phyloP scores from a whole-genome alignment of 352 stramenopile genomes.

The Phytophthora syringae region DNA sequence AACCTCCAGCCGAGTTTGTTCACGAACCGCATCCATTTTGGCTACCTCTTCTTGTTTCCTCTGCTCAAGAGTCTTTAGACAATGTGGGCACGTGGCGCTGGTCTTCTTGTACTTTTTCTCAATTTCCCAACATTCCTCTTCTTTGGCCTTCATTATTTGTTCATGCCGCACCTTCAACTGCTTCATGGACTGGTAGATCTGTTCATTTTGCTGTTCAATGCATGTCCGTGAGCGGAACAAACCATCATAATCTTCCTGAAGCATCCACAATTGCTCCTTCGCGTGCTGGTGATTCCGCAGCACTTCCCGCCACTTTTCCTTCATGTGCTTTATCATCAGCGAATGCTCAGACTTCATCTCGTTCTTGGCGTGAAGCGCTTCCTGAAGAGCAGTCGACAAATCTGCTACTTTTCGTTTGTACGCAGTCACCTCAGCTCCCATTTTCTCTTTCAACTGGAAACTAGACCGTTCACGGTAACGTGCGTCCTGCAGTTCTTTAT shows the following conservation, averaged over 20 bases:
- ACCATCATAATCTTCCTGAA: constrained; percentile 77
- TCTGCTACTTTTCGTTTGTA: constrained; percentile 69
- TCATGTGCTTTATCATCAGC: constrained; percentile 56
- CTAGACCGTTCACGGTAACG: constrained; percentile 68
- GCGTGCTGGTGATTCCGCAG: constrained; percentile 47
- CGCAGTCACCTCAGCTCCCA: constrained; percentile 49
- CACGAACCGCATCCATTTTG: constrained; percentile 53
- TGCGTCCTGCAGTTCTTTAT: constrained; percentile 73
- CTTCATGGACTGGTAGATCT: constrained; percentile 49
- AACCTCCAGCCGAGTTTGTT: constrained; percentile 56
- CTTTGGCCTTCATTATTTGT: constrained; percentile 52
- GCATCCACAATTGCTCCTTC: constrained; percentile 67
- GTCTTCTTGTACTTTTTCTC: constrained; percentile 68
- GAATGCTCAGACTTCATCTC: constrained; percentile 59
- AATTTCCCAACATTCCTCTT: constrained; percentile 63
- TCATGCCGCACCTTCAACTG: constrained; percentile 58
- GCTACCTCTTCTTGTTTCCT: constrained; percentile 44
- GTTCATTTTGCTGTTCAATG: constrained; percentile 56
- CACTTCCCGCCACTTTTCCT: constrained; percentile 73
- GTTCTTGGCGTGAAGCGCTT: constrained; percentile 49
- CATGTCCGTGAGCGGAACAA: constrained; percentile 53
- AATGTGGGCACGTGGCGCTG: constrained; percentile 50
- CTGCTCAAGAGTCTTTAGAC: constrained; percentile 64
- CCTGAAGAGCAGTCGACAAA: constrained; percentile 55
- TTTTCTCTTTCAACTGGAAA: constrained; percentile 78